Base-by-base conservation (phyloP, 2,329 filamentous ascomycete genomes). In the Colletotrichum sp. region DNA sequence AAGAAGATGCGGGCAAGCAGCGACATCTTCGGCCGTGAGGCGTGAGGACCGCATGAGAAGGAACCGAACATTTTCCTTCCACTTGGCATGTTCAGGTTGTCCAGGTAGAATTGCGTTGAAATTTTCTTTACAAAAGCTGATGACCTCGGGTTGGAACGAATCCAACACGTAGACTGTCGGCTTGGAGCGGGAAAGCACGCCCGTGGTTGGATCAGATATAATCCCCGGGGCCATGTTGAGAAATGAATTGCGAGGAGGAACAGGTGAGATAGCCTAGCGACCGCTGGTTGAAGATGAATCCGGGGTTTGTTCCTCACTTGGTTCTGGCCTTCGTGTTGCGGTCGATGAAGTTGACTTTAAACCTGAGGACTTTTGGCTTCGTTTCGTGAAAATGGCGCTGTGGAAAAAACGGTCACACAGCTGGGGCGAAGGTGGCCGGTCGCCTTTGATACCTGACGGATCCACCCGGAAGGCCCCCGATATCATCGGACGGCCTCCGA, bases 81-180 rank as follows among this genome's bases (percentile, higher is more conserved):
- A 89, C n/a, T 85, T 79, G 3, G 74, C 39, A 39, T 85, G 80
- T 2, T 82, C 81, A 2, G 83, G 80, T 28, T 86, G 81, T 13
- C 78, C 80, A 0, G 82, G 81, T 0, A 83, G 79, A 55, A 88
- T 80, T 9, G 84, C 80, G 15, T 87, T 82, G 79, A 88, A 88
- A 18, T 84, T 77, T 5, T 81, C 79, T 66, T 84, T 80, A 7
- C 82, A 83, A 60, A 83, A 84, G 26, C 79, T 78, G 6, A 83
- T 77, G 7, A 85, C 86, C 43, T 80, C 72, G 0, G 83, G 82
- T 67, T 86, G 85, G 66, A 86, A 86, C 4, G 60, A 77, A 59
- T 88, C 86, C 5, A 88, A 78, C 1, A 87, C 75, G 65, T 86
- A 87, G 12, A 87, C 81, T 3, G 82, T 86, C 2, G 83, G 84